Base-by-base conservation (phyloP, 495 filamentous ascomycete genomes). In the Cladorrhinum samala region DNA sequence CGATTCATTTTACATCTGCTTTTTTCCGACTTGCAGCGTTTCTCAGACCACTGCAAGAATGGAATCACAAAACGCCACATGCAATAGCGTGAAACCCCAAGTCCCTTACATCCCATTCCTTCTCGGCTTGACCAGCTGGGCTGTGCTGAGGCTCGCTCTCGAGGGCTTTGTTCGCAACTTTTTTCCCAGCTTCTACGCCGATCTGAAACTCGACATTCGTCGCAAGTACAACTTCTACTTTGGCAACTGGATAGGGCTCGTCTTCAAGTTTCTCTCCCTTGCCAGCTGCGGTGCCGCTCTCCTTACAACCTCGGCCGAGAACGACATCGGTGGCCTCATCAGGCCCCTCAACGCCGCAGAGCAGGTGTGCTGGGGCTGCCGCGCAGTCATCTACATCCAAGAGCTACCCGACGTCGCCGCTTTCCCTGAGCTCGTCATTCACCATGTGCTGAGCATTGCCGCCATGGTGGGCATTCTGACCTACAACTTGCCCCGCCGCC, bases 291-390 rank as follows among this genome's bases (percentile, higher is more conserved):
- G 49, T 7, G 53, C 51, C 5, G 55, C 60, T 0, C 41, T 62
- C 8, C 18, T 59, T 40, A 58, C 56, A 9, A 57, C 53, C 1
- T 30, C 56, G 0, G 46, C 60, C 36, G 48, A 56, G 42, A 59
- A 53, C 27, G 60, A 62, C 41, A 45, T 62, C 27, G 11, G 24
- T 9, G 56, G 60, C 4, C 44, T 62, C 27, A 47, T 51, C 2
- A 25, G 60, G 2, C 60, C 60, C 0, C 50, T 62, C 7, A 59
- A 42, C 37, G 25, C 39, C n/a, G 60, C 50, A 4, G 60, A 62
- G 40, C 60, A 62, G 37, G 56, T 52, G 60, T 62, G 60, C 42
- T 62, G 60, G 60, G 60, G 60, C n/a, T 62, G 60, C 44, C 60
- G 60, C 18, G 53, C 60, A 18, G 50, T 62, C 50, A 55, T 62